Percentiles rank a stretch among this genome's conserved stretches.
phyloP scores from a whole-genome alignment of 768 basidiomycete genomes.

The Porphyrellus cyaneotinctus region DNA sequence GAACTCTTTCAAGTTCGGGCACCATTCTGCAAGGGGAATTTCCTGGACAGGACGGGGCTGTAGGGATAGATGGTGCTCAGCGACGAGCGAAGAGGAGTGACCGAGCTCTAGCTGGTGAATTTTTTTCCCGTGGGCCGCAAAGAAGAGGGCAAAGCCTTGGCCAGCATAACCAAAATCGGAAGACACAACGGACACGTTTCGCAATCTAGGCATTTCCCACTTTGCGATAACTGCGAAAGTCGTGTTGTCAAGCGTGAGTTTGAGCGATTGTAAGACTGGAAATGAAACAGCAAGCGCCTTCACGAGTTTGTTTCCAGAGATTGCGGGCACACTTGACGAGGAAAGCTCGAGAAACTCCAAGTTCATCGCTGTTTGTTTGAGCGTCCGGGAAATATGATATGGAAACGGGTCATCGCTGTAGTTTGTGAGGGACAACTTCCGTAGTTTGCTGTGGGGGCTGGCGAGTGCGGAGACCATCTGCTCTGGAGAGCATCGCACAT shows the following conservation, averaged over 20 bases:
- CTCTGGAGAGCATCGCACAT: slow-evolving; percentile 48
- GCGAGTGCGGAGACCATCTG: slow-evolving; percentile 58
- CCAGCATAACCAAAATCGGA: slow-evolving; percentile 71
- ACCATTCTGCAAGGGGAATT: slow-evolving; percentile 61
- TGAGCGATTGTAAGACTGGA: slow-evolving; percentile 65
- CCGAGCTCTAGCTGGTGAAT: slow-evolving; percentile 68
- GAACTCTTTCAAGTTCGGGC: slow-evolving; percentile 64
- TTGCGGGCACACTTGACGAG: slow-evolving; percentile 47
- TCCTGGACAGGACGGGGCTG: slow-evolving; percentile 33
- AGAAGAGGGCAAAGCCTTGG: slow-evolving; percentile 60
- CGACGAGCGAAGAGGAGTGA: slow-evolving; percentile 62
- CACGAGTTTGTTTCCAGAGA: slow-evolving; percentile 28
- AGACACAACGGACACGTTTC: slow-evolving; percentile 62
- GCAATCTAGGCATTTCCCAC: slow-evolving; percentile 63
- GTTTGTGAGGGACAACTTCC: slow-evolving; percentile 65
- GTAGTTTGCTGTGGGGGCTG: slow-evolving; percentile 48
- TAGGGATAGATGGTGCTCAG: slow-evolving; percentile 61
- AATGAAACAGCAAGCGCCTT: slow-evolving; percentile 35
- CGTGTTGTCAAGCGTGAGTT: slow-evolving; percentile 66
- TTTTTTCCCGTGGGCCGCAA: slow-evolving; percentile 59
- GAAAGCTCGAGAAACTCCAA: slow-evolving; percentile 69
- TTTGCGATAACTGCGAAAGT: slow-evolving; percentile 63
- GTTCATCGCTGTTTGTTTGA: slow-evolving; percentile 46
- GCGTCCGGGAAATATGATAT: slow-evolving; percentile 50
- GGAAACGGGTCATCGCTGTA: slow-evolving; percentile 63